Conservation (phyloP, 2,329 filamentous ascomycete species). For the Pseudogymnoascus sp. region DNA sequence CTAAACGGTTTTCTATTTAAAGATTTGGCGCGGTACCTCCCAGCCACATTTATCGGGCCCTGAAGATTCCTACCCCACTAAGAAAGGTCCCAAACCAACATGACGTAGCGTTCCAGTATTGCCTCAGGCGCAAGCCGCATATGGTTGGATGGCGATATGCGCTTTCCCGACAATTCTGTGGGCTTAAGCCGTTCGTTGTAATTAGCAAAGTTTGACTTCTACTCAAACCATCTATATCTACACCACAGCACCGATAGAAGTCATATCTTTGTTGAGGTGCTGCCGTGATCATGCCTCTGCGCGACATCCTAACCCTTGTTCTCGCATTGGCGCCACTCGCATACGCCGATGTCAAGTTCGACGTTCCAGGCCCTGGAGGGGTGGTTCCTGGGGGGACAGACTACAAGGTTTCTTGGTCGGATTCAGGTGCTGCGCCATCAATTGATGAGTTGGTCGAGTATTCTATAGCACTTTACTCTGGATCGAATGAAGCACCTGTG, state of each 20-base stretch:
- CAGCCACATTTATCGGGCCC: neutral
- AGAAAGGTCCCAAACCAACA: neutral
- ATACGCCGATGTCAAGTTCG: constrained; percentile 39
- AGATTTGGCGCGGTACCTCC: neutral
- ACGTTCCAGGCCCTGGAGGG: constrained; percentile 43
- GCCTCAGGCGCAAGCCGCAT: neutral
- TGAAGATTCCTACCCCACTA: constrained; percentile 5
- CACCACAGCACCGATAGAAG: neutral
- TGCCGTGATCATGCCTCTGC: neutral
- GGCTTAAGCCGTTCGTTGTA: neutral
- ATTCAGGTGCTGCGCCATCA: constrained; percentile 43
- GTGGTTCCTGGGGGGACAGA: constrained; percentile 41
- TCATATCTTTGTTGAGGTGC: neutral
- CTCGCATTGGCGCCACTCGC: constrained; percentile 19
- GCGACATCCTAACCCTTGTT: neutral
- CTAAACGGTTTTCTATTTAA: neutral
- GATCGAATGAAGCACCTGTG: constrained; percentile 48
- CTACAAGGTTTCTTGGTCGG: constrained; percentile 50
- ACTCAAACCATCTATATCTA: neutral
- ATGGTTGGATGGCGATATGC: constrained; percentile 1
- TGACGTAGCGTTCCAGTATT: constrained; percentile 2
- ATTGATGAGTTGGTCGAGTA: constrained; percentile 46
- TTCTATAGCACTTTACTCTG: constrained; percentile 52
- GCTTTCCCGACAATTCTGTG: neutral
- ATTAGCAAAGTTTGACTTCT: constrained; percentile 4